A percentile compares a stretch with the other conserved stretches of the same genome.
Conservation (phyloP, 352 stramenopile genomes). For the Phytopythium sindhum region DNA sequence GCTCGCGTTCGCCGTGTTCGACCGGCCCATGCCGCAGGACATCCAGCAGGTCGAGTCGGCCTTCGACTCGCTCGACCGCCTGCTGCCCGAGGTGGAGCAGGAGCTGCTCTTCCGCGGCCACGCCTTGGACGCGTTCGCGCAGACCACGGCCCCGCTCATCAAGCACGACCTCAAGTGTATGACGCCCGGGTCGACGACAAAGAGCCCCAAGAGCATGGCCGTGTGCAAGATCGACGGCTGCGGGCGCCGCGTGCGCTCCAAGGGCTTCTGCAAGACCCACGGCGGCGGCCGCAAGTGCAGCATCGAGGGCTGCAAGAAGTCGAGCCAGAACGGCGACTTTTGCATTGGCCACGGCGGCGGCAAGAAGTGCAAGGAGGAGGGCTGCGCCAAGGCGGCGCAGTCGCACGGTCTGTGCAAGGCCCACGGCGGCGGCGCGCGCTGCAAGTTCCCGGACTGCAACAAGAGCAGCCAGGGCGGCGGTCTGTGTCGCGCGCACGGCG, state of each 20-base stretch:
- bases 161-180: constrained; percentile 32
- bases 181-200: constrained; percentile 22
- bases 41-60: constrained; percentile 69
- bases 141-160: constrained; percentile 34
- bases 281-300: constrained; percentile 78
- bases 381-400: constrained; percentile 81
- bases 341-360: constrained; percentile 85
- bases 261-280: constrained; percentile 86
- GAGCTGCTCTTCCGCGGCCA: constrained; percentile 53
- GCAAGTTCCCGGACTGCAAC: constrained; percentile 81
- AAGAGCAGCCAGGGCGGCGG: constrained; percentile 80
- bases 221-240: constrained; percentile 62
- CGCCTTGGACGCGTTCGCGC: constrained; percentile 35
- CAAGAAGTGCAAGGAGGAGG: constrained; percentile 84
- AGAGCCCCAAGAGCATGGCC: constrained; percentile 57
- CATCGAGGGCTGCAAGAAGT: constrained; percentile 86
- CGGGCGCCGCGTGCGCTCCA: constrained; percentile 66
- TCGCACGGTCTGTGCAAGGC: constrained; percentile 84
- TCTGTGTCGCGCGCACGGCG: constrained; percentile 74
- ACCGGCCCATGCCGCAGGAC: constrained; percentile 36
- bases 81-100: constrained; percentile 62
- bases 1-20: constrained; percentile 61
- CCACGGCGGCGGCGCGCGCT: constrained; percentile 77
- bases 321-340: constrained; percentile 83
- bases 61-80: constrained; percentile 69